Conservation (phyloP, 164 flowering plant genomes). For the Platanus orientalis region DNA sequence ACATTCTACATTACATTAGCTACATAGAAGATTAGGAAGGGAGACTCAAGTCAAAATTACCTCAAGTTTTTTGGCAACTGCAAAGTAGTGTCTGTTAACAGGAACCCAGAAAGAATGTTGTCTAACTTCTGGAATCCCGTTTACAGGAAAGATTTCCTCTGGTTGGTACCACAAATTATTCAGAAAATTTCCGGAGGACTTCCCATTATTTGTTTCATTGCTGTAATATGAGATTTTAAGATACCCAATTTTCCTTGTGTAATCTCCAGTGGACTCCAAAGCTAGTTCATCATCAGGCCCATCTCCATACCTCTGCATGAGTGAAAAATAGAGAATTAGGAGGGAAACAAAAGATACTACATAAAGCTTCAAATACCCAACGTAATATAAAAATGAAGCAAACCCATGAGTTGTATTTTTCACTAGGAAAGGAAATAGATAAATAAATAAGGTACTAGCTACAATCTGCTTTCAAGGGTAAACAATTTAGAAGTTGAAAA, state of each 20-base stretch:
- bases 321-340: background rate
- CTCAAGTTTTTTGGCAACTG: conserved; percentile 21
- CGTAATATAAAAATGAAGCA: no score
- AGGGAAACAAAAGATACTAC: background rate
- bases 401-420: no score
- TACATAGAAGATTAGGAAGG: conserved; percentile 16
- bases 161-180: conserved; percentile 79
- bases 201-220: conserved; percentile 3
- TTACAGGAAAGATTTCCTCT: conserved; percentile 59
- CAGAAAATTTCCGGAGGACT: conserved; percentile 29
- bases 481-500: no score
- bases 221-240: conserved; percentile 38
- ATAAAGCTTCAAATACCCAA: background rate
- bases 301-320: conserved; percentile 55
- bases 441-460: no score
- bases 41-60: conserved; percentile 2
- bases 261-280: conserved; percentile 57
- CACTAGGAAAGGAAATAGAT: no score
- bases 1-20: conserved; percentile 14
- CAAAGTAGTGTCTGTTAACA: conserved; percentile 25
- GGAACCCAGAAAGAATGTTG: conserved; percentile 72
- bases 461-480: no score
- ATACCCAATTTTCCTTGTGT: conserved; percentile 55
- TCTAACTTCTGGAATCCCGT: conserved; percentile 58
- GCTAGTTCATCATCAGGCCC: conserved; percentile 54